Evolutionary conservation across 306 rosid genomes (phyloP).

Genomic region (Fragaria iinumae): DNA sequence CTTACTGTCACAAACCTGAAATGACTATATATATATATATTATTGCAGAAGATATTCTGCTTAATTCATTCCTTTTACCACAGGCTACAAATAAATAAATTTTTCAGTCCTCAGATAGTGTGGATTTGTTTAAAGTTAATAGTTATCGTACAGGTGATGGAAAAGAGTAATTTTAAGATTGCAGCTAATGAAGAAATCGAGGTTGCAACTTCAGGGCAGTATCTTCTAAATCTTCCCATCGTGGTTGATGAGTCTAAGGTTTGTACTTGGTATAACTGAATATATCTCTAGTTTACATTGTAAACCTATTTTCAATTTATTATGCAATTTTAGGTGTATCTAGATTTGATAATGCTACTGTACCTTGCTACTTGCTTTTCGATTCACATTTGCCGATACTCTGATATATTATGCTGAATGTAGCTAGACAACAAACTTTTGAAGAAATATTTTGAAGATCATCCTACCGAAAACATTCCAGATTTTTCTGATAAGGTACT

Average conservation of each 20-base stretch:
- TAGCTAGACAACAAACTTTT: constrained; percentile 87
- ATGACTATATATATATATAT: background rate
- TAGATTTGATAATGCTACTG: background rate
- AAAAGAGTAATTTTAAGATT: constrained; percentile 90
- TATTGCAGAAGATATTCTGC: background rate
- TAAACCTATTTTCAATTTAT: background rate
- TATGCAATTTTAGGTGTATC: too few species aligned
- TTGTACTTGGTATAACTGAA: constrained; percentile 19
- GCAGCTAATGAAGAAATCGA: constrained; percentile 74
- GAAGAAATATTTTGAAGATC: constrained; percentile 63
- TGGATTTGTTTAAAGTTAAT: background rate
- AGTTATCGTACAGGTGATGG: constrained; percentile 64
- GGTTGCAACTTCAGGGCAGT: constrained; percentile 84
- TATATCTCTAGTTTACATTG: background rate
- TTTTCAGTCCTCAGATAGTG: background rate
- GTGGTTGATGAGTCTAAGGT: constrained; percentile 91
- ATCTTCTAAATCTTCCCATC: constrained; percentile 94
- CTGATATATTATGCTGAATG: constrained; percentile 24
- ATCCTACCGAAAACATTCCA: constrained; percentile 66
- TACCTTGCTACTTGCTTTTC: constrained; percentile 22
- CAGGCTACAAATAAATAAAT: background rate
- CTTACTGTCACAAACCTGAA: background rate
- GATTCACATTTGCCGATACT: constrained; percentile 26
- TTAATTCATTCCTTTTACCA: background rate
- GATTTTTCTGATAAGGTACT: constrained; percentile 85